Evolutionary conservation across 345 rosid genomes (phyloP).

Genomic region (sweet orange (Citrus sinensis)): DNA sequence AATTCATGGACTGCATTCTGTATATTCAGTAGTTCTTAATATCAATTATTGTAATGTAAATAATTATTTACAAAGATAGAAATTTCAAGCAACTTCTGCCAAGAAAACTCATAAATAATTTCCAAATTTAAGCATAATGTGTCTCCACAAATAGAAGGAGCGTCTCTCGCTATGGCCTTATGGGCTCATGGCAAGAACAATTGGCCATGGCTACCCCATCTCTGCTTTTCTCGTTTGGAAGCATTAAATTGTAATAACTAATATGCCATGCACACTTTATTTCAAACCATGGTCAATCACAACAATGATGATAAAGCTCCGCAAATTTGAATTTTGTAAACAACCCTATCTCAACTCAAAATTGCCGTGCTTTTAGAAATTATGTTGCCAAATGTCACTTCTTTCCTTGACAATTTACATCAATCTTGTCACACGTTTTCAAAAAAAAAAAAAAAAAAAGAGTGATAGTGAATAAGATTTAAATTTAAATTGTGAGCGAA

Average conservation of each 20-base stretch:
- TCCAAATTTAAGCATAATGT: background rate
- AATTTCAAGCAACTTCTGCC: background rate
- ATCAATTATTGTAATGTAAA: too few species aligned
- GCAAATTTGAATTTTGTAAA: background rate
- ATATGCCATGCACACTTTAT: background rate
- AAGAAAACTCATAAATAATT: background rate
- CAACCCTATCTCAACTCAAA: background rate
- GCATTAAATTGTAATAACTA: background rate
- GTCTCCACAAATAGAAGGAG: background rate
- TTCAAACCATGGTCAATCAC: background rate
- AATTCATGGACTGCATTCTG: too few species aligned
- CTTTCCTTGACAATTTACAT: too few species aligned
- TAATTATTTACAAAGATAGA: background rate
- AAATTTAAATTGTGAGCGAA: too few species aligned
- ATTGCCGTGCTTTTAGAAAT: background rate
- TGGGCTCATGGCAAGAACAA: background rate
- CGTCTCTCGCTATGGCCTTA: background rate
- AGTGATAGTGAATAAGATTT: too few species aligned
- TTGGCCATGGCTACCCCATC: background rate
- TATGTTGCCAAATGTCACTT: background rate
- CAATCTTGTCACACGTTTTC: background rate
- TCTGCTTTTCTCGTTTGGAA: background rate
- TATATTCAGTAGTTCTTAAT: too few species aligned
- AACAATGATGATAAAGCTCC: background rate
- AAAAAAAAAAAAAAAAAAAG: too few species aligned